A percentile compares a stretch with the other conserved stretches of the same genome.
Evolutionary conservation across 805 yeast species (phyloP).

Genomic region (Candida silvicultrix): DNA sequence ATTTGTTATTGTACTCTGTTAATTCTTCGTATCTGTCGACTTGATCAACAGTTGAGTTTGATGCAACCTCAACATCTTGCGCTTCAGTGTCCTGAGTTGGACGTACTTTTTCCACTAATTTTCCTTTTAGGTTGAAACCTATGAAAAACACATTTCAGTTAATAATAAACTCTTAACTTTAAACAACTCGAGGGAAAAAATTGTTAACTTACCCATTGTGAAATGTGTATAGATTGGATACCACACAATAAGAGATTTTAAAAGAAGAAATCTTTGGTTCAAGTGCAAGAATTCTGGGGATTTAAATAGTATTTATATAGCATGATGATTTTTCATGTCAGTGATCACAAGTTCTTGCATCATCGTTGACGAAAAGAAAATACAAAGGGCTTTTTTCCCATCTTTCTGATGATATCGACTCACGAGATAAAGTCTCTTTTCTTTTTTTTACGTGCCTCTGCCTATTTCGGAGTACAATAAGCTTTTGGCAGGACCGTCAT

Average conservation of each 20-base stretch:
- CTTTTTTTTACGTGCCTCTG: not conserved
- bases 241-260: not conserved
- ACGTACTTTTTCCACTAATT: not conserved
- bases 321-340: not conserved
- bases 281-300: not conserved
- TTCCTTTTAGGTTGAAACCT: not conserved
- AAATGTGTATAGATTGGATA: not conserved
- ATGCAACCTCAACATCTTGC: not conserved
- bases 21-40: conserved; percentile 2
- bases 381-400: not conserved
- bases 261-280: not conserved
- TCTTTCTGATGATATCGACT: not conserved
- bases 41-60: not conserved
- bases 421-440: not conserved
- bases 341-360: not conserved
- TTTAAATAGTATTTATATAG: no score
- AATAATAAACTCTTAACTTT: not conserved
- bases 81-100: not conserved
- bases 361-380: not conserved
- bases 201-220: not conserved
- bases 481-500: no score
- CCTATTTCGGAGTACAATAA: not conserved
- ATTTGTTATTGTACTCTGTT: conserved; percentile 10
- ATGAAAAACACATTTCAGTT: not conserved
- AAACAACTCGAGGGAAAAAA: not conserved